Evolutionary conservation across 352 stramenopile genomes (phyloP), one percentile per base, ranked within the genome.

Genomic region (Phytophthora sojae): DNA sequence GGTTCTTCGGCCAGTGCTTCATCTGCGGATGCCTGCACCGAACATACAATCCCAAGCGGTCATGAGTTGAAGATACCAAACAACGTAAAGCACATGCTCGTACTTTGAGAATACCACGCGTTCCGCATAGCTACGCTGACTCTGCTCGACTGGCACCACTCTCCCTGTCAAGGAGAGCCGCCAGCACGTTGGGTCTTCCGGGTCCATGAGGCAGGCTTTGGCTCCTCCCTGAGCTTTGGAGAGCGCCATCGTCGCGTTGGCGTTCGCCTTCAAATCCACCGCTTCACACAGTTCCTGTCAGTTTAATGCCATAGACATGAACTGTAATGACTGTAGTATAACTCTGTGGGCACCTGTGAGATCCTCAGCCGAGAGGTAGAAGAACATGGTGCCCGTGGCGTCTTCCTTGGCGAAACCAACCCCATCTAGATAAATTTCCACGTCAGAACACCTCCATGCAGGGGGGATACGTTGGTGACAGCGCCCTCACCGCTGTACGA

Each of bases 121-220:
- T 30, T 88, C 75, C 12, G 86, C 83, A 51, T 80, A 80, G 9
- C 67, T 67, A 44, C 77, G 72, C 25, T 85, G 69, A 7, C 71
- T 72, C 1, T 58, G 61, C 0, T 69, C 29, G 5, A 91, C 80
- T 0, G 76, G 81, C 26, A 73, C 65, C 9, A 92, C 74, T 49
- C 71, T 79, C 53, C 86, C 86, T 5, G 80, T 70, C 30, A 92
- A 51, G 37, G 83, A 83, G 25, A 90, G 39, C 15, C 86, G 80
- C 82, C 81, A 91, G 70, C 84, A 94, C 32, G 84, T 94, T 29
- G 86, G 84, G 64, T 94, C 84, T 71, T 88, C 70, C 2, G 85
- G 71, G 57, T 93, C 85, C 74, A 83, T 88, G 53, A 79, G 83
- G 67, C 83, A 91, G 11, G 77, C 73, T 39, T 77, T 61, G 21